Conservation (phyloP, 1,139 yeast genomes). For the Blastobotrys buckinghamii region DNA sequence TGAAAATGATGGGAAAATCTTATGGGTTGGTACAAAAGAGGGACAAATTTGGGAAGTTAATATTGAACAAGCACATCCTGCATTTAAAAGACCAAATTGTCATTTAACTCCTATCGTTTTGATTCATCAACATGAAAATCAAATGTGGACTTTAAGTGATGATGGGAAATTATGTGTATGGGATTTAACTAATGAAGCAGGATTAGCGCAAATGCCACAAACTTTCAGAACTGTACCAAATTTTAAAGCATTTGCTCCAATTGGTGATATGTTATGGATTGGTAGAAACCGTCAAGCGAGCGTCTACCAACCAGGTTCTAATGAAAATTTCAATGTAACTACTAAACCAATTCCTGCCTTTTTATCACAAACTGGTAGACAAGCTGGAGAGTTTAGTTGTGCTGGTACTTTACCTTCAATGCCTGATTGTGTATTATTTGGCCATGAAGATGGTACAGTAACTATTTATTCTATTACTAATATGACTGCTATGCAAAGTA, state of each 20-base stretch:
- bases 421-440: slow-evolving; percentile 34
- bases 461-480: slow-evolving; percentile 30
- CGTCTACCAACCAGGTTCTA: slow-evolving; percentile 31
- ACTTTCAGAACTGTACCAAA: slow-evolving; percentile 31
- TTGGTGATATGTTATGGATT: slow-evolving; percentile 33
- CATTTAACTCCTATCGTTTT: slow-evolving; percentile 29
- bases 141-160: slow-evolving; percentile 36
- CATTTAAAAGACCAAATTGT: slow-evolving; percentile 26
- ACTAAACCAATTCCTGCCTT: slow-evolving; percentile 28
- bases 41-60: slow-evolving; percentile 33
- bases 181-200: slow-evolving; percentile 19
- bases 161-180: slow-evolving; percentile 38
- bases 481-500: slow-evolving; percentile 29
- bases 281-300: slow-evolving; percentile 31
- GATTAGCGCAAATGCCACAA: slow-evolving; percentile 26
- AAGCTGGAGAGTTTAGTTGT: slow-evolving; percentile 32
- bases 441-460: slow-evolving; percentile 40
- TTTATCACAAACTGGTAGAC: slow-evolving; percentile 10
- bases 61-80: slow-evolving; percentile 18
- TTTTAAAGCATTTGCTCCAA: slow-evolving; percentile 28
- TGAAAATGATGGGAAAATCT: slow-evolving; percentile 16
- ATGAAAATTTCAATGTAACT: slow-evolving; percentile 24
- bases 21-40: slow-evolving; percentile 38
- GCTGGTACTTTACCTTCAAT: slow-evolving; percentile 25
- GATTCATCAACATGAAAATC: slow-evolving; percentile 22